Evolutionary conservation across 805 yeast genomes (phyloP), one percentile per base, ranked within the genome.

Genomic region (Zygotorulaspora chibaensis): DNA sequence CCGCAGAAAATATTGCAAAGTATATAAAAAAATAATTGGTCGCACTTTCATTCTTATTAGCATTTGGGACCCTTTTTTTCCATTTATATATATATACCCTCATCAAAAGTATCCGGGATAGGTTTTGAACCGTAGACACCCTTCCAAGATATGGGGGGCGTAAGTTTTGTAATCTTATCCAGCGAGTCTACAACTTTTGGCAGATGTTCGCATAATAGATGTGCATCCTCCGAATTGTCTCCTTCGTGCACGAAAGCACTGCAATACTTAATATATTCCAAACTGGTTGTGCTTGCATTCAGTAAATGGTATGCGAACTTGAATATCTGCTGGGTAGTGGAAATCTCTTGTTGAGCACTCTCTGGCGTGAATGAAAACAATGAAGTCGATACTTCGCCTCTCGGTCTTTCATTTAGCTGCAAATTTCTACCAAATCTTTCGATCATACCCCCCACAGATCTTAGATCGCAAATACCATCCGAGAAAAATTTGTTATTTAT

Each of bases 201-300:
- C 30, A 61, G 47, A 25, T 51, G 46, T 30, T 54, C 52, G 37
- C 61, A 55, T 6, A 60, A 53, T 15, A 52, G 43, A 27, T 47
- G 50, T 10, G 95, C 93, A 62, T 89, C 96, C 16, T 64, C 59
- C 25, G 82, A 76, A 62, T 91, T 91, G 63, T 90, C 97, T 28
- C 98, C 97, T 62, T 90, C 97, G 63, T 87, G 88, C 1, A 84
- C 95, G 60, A 74, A 81, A 13, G 78, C 70, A 9, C 78, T 76
- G n/a, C 77, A 50, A 3, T 76, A 74, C n/a, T 58, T 62, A 16
- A 72, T 60, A 8, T 58, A 56, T 17, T 56, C 43, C 33, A 42
- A 59, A 15, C 31, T 7, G 15, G 38, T 34, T 2, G 38, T 27
- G 4, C 34, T 40, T 10, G 54, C 45, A 38, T 57, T 59, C 17